Percentiles rank a stretch among this genome's conserved stretches.
phyloP scores from a whole-genome alignment of 129 eudicot species.

The Flaveria sonorensis region DNA sequence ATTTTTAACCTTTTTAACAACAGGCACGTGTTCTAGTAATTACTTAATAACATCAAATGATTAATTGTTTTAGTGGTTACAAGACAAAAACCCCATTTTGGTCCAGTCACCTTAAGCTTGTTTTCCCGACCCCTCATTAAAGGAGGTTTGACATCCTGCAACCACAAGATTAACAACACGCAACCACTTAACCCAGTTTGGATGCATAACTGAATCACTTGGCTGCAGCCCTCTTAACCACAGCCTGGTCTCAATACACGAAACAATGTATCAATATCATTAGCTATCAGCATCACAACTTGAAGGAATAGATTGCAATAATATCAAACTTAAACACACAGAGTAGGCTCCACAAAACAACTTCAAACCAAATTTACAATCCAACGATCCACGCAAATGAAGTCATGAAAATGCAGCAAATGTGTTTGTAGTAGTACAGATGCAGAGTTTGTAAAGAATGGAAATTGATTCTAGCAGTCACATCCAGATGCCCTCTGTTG shows the following conservation, averaged over 20 bases:
- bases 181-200: slow-evolving; percentile 6
- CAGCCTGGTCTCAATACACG: neutral
- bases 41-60: too few species aligned
- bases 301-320: slow-evolving; percentile 21
- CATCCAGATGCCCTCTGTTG: slow-evolving; percentile 83
- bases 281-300: neutral
- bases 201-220: neutral
- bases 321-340: slow-evolving; percentile 29
- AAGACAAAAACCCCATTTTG: too few species aligned
- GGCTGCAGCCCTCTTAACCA: neutral
- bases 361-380: slow-evolving; percentile 38
- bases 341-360: slow-evolving; percentile 3
- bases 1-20: too few species aligned
- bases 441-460: slow-evolving; percentile 31
- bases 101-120: too few species aligned
- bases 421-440: slow-evolving; percentile 25
- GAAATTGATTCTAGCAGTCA: slow-evolving; percentile 57
- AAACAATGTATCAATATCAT: neutral
- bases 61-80: too few species aligned
- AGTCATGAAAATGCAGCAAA: slow-evolving; percentile 26
- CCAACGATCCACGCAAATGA: slow-evolving; percentile 30
- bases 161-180: neutral
- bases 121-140: too few species aligned
- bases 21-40: too few species aligned
- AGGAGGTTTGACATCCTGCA: too few species aligned